Evolutionary conservation across 257 asterid species (phyloP), one percentile per base, ranked within the genome.

Genomic region (Plantago ovata): DNA sequence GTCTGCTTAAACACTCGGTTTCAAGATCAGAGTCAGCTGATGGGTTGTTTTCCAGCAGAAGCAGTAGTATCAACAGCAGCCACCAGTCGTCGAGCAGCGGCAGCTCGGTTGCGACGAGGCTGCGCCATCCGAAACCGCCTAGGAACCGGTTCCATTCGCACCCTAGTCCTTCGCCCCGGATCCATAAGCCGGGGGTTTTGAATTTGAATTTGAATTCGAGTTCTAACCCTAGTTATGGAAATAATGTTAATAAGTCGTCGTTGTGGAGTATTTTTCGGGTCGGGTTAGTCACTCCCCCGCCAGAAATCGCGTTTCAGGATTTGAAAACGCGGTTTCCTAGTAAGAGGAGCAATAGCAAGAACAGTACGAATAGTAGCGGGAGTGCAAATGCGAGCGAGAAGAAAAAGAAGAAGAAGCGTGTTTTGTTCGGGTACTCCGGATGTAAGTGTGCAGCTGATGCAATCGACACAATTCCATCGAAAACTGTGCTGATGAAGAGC

Each of bases 91-190:
- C 36, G 36, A 28, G 81, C 75, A 76, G 89, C 72, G 72, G 79
- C 43, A 41, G 66, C 64, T 39, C 80, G 23, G 2, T 69, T 43
- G 39, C 65, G 48, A 10, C 71, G 4, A 32, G 43, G 49, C 45
- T 7, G 12, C 64, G 60, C 56, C 62, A 67, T 28, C 62, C 81
- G 49, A 46, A 74, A 64, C 70, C 65, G 1, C 61, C 74, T 10
- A 74, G 73, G 3, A 80, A 81, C 63, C 83, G 69, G 11, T 85
- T 83, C 72, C 87, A 87, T 49, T 85, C 96, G 3, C 90, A 83
- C 65, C 96, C 98, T 0, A 91, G 98, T 58, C 98, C 98, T 1
- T 85, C 87, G 4, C 98, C 96, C 23, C 83, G 69, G 24, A 52
- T 93, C 62, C 24, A 58, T 16, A 64, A 66, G 53, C 70, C 42